phyloP scores from a whole-genome alignment of 345 rosid species.

The Luvunga scandens region DNA sequence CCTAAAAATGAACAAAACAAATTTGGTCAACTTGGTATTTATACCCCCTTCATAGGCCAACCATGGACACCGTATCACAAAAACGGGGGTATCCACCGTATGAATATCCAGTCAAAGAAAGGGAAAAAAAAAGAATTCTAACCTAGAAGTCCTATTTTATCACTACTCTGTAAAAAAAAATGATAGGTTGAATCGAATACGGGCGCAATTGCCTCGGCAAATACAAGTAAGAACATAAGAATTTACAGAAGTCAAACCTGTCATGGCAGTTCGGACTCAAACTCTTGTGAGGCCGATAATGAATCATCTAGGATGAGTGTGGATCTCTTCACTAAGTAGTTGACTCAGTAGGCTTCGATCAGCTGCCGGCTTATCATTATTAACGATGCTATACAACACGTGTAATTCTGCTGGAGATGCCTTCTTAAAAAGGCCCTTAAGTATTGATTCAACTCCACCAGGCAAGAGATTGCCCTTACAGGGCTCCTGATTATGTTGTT shows the following conservation, averaged over 20 bases:
- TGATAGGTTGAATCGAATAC: slow-evolving; percentile 6
- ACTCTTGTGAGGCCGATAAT: slow-evolving; percentile 9
- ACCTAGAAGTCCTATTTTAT: slow-evolving; percentile 10
- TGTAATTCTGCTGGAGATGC: slow-evolving; percentile 64
- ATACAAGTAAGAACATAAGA: slow-evolving; percentile 6
- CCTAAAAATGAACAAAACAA: neutral
- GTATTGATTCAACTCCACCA: slow-evolving; percentile 33
- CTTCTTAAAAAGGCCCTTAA: slow-evolving; percentile 65
- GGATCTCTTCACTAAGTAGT: slow-evolving; percentile 65
- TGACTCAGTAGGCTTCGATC: slow-evolving; percentile 34
- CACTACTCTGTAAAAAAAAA: slow-evolving; percentile 20
- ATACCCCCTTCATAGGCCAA: neutral
- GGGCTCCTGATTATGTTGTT: slow-evolving; percentile 19
- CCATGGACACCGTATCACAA: slow-evolving; percentile 5
- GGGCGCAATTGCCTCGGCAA: slow-evolving; percentile 2
- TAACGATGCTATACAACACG: slow-evolving; percentile 43
- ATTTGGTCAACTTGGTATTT: neutral
- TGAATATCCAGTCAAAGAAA: neutral
- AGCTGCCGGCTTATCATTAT: slow-evolving; percentile 29
- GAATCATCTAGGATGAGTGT: slow-evolving; percentile 43
- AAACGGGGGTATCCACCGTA: slow-evolving; percentile 5
- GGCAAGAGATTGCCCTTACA: slow-evolving; percentile 27
- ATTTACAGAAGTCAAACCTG: slow-evolving; percentile 35
- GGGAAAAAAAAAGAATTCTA: neutral
- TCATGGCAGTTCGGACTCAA: neutral